Conservation (phyloP, 2,329 filamentous ascomycete genomes). For the Clonostachys sp. region DNA sequence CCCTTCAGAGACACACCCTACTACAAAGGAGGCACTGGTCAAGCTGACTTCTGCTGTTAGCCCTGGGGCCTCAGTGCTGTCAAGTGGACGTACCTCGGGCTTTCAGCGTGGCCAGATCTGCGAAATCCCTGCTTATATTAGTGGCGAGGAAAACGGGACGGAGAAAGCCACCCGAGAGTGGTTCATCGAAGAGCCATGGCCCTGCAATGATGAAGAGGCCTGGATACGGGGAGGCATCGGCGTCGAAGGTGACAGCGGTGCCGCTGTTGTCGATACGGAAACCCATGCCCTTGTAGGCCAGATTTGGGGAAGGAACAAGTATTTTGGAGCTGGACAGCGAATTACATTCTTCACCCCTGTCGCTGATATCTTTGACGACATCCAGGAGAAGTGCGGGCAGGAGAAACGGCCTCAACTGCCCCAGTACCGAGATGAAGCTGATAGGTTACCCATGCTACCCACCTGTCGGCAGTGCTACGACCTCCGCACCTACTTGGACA, state of each 20-base stretch:
- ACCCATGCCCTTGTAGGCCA: slow-evolving; percentile 32
- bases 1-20: slow-evolving; percentile 24
- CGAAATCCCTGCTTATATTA: slow-evolving; percentile 36
- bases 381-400: slow-evolving; percentile 36
- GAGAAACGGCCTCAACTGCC: slow-evolving; percentile 31
- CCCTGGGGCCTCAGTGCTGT: slow-evolving; percentile 28
- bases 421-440: slow-evolving; percentile 31
- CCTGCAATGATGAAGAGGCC: slow-evolving; percentile 29
- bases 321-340: slow-evolving; percentile 33
- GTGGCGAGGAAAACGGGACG: slow-evolving; percentile 30
- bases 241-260: slow-evolving; percentile 37
- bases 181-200: slow-evolving; percentile 34
- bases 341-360: slow-evolving; percentile 38
- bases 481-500: slow-evolving; percentile 30
- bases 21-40: slow-evolving; percentile 22
- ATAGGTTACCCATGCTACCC: slow-evolving; percentile 31
- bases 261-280: slow-evolving; percentile 33
- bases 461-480: slow-evolving; percentile 35
- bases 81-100: slow-evolving; percentile 37
- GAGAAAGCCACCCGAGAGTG: slow-evolving; percentile 36
- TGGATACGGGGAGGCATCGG: slow-evolving; percentile 42
- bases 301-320: slow-evolving; percentile 37
- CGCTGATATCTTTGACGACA: slow-evolving; percentile 37
- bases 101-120: slow-evolving; percentile 34
- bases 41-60: slow-evolving; percentile 18